Evolutionary conservation across 805 yeast genomes (phyloP).

Genomic region (Wickerhamiella brachini): DNA sequence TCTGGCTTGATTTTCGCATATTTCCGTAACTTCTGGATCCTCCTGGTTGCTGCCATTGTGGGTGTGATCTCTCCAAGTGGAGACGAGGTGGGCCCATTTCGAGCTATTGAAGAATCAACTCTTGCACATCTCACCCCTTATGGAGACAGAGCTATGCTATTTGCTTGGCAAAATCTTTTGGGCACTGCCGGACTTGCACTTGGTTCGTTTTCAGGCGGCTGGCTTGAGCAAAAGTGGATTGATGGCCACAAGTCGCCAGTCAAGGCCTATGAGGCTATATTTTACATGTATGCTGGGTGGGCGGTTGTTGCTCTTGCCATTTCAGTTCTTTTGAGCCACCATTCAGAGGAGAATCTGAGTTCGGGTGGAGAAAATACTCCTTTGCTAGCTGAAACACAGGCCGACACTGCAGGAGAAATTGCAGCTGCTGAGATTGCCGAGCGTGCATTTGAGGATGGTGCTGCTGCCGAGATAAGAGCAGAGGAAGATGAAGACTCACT

Average conservation of each 20-base stretch:
- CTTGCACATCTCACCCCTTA: conserved; percentile 55
- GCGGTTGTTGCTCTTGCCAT: conserved; percentile 36
- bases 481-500: not conserved
- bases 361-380: not conserved
- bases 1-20: conserved; percentile 57
- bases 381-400: not conserved
- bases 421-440: not conserved
- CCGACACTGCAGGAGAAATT: not conserved
- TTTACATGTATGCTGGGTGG: conserved; percentile 39
- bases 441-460: not conserved
- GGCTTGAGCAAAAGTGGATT: conserved; percentile 32
- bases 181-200: conserved; percentile 61
- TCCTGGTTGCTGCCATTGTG: conserved; percentile 57
- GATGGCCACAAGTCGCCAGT: conserved; percentile 17
- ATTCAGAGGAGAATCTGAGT: conserved; percentile 29
- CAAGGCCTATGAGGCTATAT: conserved; percentile 39
- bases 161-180: conserved; percentile 58
- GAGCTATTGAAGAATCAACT: conserved; percentile 71
- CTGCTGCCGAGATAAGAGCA: not conserved
- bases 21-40: conserved; percentile 36
- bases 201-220: conserved; percentile 57
- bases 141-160: conserved; percentile 46
- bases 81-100: conserved; percentile 83
- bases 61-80: conserved; percentile 88
- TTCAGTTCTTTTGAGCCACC: conserved; percentile 30